Percentiles rank a stretch among this genome's conserved stretches.
These are phyloP conservation scores for Cladosporium sp. DNA, from an alignment of 2,329 filamentous ascomycete species.

Conservation along the genomic window DNA sequence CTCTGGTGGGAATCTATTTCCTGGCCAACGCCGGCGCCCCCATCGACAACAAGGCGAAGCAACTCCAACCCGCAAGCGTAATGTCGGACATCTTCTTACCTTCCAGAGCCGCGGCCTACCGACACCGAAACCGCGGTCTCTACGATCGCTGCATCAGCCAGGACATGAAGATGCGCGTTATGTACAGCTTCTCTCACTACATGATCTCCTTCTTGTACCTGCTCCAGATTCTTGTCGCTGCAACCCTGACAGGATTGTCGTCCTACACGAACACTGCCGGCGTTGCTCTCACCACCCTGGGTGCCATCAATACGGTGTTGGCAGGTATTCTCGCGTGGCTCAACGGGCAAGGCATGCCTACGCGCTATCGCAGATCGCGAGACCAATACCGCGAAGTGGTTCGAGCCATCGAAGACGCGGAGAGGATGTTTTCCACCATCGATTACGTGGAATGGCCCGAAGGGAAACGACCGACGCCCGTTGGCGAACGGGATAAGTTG, in stretches of 20 bases:
- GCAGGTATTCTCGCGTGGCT: slow-evolving; percentile 14
- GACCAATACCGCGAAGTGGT: slow-evolving; percentile 14
- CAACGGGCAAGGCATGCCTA: slow-evolving; percentile 14
- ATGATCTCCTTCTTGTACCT: slow-evolving; percentile 11
- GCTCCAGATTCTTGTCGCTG: slow-evolving; percentile 14
- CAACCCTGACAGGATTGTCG: slow-evolving; percentile 11
- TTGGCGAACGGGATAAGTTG: neutral
- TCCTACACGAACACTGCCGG: neutral
- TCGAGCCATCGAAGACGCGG: slow-evolving; percentile 6
- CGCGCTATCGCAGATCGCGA: slow-evolving; percentile 5
- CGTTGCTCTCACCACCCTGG: slow-evolving; percentile 7
- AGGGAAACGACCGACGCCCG: neutral
- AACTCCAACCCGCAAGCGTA: no score
- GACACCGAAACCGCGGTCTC: no score
- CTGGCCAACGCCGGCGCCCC: no score
- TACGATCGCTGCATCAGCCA: no score
- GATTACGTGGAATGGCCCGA: neutral
- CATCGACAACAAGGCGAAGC: no score
- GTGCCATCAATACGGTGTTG: slow-evolving; percentile 14
- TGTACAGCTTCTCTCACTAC: slow-evolving; percentile 6
- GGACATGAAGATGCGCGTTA: no score
- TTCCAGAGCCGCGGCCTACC: no score
- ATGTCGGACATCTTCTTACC: no score
- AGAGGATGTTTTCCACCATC: slow-evolving; percentile 10
- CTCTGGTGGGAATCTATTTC: no score